A percentile compares a stretch with the other conserved stretches of the same genome.
Conservation (phyloP, 495 filamentous ascomycete species). For the Pyrenula aspistea region DNA sequence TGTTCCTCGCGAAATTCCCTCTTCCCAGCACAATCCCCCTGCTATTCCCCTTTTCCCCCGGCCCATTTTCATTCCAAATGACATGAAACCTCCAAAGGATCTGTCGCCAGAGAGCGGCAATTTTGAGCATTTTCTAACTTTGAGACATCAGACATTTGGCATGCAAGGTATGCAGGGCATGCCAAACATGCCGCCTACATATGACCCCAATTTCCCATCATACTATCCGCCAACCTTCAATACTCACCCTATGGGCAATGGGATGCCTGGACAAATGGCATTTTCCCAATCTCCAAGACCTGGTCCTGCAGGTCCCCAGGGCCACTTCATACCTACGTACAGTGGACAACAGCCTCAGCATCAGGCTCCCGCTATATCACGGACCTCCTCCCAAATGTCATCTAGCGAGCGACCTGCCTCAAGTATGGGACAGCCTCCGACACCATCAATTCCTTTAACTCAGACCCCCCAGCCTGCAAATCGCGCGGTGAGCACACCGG, state of each 20-base stretch:
- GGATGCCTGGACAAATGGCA: not conserved
- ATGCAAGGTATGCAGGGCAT: slow-evolving; percentile 39
- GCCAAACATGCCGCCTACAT: slow-evolving; percentile 37
- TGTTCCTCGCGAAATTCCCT: slow-evolving; percentile 2
- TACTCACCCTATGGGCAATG: not conserved
- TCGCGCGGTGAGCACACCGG: slow-evolving; percentile 41
- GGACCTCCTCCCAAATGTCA: slow-evolving; percentile 71
- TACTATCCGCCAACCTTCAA: slow-evolving; percentile 5
- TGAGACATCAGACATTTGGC: slow-evolving; percentile 32
- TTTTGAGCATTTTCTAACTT: slow-evolving; percentile 67
- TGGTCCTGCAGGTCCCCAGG: slow-evolving; percentile 17
- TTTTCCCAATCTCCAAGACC: not conserved
- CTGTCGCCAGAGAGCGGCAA: slow-evolving; percentile 55
- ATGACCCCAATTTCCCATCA: slow-evolving; percentile 39
- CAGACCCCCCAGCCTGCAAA: slow-evolving; percentile 47
- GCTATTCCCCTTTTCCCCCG: slow-evolving; percentile 14
- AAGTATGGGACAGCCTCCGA: slow-evolving; percentile 59
- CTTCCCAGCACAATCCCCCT: slow-evolving; percentile 6
- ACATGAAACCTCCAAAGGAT: slow-evolving; percentile 26
- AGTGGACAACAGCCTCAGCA: slow-evolving; percentile 41
- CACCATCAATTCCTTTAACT: slow-evolving; percentile 41
- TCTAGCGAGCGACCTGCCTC: slow-evolving; percentile 62
- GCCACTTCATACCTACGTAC: slow-evolving; percentile 32
- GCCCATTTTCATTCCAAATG: slow-evolving; percentile 18
- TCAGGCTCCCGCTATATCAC: slow-evolving; percentile 61